These are phyloP conservation scores for Fraxinus platypoda DNA, from an alignment of 305 asterid species.

Conservation along the genomic window DNA sequence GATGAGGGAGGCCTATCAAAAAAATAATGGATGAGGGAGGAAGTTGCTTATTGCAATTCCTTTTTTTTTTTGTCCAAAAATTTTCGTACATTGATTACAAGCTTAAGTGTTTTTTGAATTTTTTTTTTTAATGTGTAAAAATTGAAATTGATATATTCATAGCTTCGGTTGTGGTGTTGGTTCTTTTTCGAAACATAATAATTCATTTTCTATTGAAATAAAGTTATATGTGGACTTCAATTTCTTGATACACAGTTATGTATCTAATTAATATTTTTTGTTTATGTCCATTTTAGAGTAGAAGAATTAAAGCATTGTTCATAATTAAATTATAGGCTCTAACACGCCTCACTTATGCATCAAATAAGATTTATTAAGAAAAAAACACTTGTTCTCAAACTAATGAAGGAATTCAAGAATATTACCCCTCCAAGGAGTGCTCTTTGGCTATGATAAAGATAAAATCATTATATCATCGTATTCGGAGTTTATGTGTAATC, in stretches of 20 bases:
- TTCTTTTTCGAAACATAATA: background rate
- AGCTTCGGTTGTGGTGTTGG: background rate
- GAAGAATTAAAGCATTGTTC: background rate
- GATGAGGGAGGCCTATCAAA: too few relatives aligned
- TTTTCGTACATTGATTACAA: background rate
- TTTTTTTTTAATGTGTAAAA: background rate
- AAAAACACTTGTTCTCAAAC: background rate
- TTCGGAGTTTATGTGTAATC: background rate
- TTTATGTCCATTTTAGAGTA: too few relatives aligned
- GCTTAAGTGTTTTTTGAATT: background rate
- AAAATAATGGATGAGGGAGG: too few relatives aligned
- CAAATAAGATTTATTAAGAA: background rate
- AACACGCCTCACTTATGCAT: background rate
- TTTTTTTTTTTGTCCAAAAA: too few relatives aligned
- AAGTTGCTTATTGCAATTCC: too few relatives aligned
- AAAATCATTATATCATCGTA: background rate
- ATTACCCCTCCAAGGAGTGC: background rate
- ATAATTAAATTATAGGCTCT: background rate
- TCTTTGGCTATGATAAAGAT: background rate
- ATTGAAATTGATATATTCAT: background rate
- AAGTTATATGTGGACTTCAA: background rate
- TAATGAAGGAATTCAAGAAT: background rate
- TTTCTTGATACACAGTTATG: background rate
- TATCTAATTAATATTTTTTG: too few relatives aligned
- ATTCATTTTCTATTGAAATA: background rate